These are phyloP conservation scores for Cyberlindnera misumaiensis DNA, from an alignment of 805 yeast species.

Conservation along the genomic window DNA sequence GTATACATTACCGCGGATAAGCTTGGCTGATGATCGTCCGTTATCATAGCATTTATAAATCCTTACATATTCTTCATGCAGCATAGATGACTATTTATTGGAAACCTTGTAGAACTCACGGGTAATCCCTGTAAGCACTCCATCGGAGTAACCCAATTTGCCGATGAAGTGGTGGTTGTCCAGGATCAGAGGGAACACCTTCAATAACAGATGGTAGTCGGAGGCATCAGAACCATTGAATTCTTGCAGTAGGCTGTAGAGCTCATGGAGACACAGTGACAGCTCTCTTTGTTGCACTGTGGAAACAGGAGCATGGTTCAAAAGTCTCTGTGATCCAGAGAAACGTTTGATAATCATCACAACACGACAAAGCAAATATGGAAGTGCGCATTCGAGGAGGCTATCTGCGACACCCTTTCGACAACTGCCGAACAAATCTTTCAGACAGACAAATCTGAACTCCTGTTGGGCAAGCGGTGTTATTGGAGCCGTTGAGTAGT, in stretches of 20 bases:
- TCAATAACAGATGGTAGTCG: constrained; percentile 7
- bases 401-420: constrained; percentile 12
- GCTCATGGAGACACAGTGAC: constrained; percentile 36
- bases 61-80: background rate
- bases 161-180: constrained; percentile 19
- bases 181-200: constrained; percentile 19
- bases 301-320: constrained; percentile 60
- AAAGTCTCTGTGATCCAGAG: constrained; percentile 53
- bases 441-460: constrained; percentile 51
- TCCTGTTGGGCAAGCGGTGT: constrained; percentile 34
- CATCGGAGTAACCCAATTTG: constrained; percentile 8
- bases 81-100: constrained; percentile 5
- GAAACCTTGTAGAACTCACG: constrained; percentile 20
- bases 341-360: constrained; percentile 58
- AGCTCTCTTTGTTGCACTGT: constrained; percentile 61
- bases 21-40: too few species aligned
- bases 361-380: constrained; percentile 49
- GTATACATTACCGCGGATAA: too few species aligned
- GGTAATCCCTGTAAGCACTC: constrained; percentile 16
- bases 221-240: constrained; percentile 1
- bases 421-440: constrained; percentile 40
- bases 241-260: constrained; percentile 24
- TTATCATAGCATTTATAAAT: background rate
- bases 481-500: constrained; percentile 51
- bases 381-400: constrained; percentile 28